Percentiles rank a stretch among this genome's conserved stretches.
phyloP scores from a whole-genome alignment of 2,329 filamentous ascomycete species.

The Fusarium circinatum region DNA sequence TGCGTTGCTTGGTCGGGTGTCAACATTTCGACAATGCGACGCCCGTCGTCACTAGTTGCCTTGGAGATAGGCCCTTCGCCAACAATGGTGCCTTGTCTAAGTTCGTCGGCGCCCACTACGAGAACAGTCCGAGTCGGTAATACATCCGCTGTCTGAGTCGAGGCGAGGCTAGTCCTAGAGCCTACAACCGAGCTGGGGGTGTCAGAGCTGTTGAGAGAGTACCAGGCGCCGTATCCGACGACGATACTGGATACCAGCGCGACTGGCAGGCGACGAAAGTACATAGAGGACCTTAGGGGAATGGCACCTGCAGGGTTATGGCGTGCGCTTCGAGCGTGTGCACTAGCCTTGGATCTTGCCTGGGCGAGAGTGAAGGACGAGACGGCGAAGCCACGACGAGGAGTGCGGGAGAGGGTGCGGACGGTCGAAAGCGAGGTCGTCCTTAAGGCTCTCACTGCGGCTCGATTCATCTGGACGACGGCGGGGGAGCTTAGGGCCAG shows the following conservation, averaged over 20 bases:
- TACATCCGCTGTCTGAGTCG: conserved; percentile 52
- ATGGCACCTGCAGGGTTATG: conserved; percentile 45
- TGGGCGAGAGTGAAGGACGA: conserved; percentile 67
- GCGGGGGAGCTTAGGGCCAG: conserved; percentile 25
- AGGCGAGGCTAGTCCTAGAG: conserved; percentile 55
- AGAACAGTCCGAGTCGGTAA: conserved; percentile 74
- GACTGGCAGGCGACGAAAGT: conserved; percentile 73
- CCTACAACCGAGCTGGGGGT: conserved; percentile 46
- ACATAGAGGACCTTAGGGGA: conserved; percentile 77
- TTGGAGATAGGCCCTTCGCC: conserved; percentile 90
- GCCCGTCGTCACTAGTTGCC: conserved; percentile 83
- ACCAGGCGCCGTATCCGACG: conserved; percentile 81
- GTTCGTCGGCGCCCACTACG: conserved; percentile 88
- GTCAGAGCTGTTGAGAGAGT: conserved; percentile 68
- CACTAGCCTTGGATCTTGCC: conserved; percentile 62
- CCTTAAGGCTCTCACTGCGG: conserved; percentile 73
- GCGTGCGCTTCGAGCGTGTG: conserved; percentile 56
- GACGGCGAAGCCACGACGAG: conserved; percentile 55
- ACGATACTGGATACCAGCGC: conserved; percentile 73
- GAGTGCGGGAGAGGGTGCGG: conserved; percentile 64
- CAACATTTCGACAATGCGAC: conserved; percentile 93
- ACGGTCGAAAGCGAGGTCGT: conserved; percentile 72
- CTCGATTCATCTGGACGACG: conserved; percentile 74
- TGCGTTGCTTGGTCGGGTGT: conserved; percentile 92
- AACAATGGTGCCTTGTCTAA: conserved; percentile 87